Evolutionary conservation across 192 early-diverging fungal species (phyloP), one percentile per base, ranked within the genome.

Genomic region (Linnemannia hyalina): DNA sequence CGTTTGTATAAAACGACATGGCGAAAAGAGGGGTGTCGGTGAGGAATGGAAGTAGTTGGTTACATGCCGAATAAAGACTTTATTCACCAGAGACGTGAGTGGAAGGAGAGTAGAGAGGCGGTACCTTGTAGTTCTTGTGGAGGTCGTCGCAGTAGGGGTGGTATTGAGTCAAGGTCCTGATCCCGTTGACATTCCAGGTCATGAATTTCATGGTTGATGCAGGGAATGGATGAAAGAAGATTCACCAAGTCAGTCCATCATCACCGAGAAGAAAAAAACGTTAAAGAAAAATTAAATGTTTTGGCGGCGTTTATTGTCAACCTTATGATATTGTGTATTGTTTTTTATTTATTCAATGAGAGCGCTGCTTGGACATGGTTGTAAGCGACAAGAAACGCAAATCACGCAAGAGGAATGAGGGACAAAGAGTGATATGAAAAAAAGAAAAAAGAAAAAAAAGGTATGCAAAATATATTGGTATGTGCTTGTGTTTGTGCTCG

Each of bases 141-240:
- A 83, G 47, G 74, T 77, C 77, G 81, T 90, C 88, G 75, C 80
- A 88, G 77, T 90, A 93, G 26, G 91, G 92, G 81, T 91, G 82
- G 73, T 92, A 92, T 40, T 92, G 88, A n/a, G 79, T 76, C 23
- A 91, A 60, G 36, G 90, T 78, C 57, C 89, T 78, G 41, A 92
- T 79, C 42, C 93, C 92, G 77, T 93, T 93, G 16, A 93, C 86
- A 73, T 93, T 93, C 93, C 93, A 93, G 13, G 92, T 92, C 75
- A 92, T 76, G 57, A 93, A 90, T 54, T 90, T 88, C 93, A 93
- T 93, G 49, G 55, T 5, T 69, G 36, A 29, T 32, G 9, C 73
- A 68, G 32, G 80, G 70, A 23, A 73, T 35, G 73, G 16, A 75
- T 49, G 52, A 75, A 68, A 70, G 41, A 38, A 38, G 65, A n/a